These are phyloP conservation scores for Ogataea pilisensis DNA, from an alignment of 805 yeast genomes.

Conservation along the genomic window DNA sequence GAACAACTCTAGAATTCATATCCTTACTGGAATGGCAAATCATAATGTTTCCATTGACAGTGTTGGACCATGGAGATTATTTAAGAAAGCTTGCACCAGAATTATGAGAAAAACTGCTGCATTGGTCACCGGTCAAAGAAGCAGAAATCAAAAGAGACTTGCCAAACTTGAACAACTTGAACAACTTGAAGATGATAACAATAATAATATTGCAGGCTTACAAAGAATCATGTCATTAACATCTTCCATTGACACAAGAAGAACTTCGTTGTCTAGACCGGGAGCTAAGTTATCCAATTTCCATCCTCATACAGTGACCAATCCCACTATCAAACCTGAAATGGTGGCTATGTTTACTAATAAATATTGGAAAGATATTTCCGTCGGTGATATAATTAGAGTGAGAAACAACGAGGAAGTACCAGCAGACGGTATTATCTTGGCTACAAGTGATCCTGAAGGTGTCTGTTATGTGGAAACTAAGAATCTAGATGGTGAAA, in stretches of 20 bases:
- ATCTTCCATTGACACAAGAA: constrained; percentile 9
- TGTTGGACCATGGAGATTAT: constrained; percentile 61
- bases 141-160: constrained; percentile 3
- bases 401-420: constrained; percentile 71
- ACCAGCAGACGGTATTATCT: constrained; percentile 67
- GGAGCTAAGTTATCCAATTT: constrained; percentile 18
- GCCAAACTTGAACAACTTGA: not conserved
- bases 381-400: constrained; percentile 70
- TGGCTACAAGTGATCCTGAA: constrained; percentile 65
- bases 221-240: constrained; percentile 11
- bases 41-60: constrained; percentile 52
- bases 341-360: constrained; percentile 30
- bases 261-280: constrained; percentile 12
- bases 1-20: constrained; percentile 60
- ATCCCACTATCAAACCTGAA: constrained; percentile 29
- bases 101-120: constrained; percentile 11
- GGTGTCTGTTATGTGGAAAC: constrained; percentile 68
- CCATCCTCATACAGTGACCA: constrained; percentile 29
- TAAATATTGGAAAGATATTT: constrained; percentile 58
- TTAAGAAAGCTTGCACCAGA: constrained; percentile 53
- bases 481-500: constrained; percentile 70
- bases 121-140: constrained; percentile 10
- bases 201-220: constrained; percentile 8
- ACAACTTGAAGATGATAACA: not conserved
- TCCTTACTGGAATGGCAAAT: constrained; percentile 50